Conservation (phyloP, 1,139 yeast genomes). For the Magnusiomyces sp. region DNA sequence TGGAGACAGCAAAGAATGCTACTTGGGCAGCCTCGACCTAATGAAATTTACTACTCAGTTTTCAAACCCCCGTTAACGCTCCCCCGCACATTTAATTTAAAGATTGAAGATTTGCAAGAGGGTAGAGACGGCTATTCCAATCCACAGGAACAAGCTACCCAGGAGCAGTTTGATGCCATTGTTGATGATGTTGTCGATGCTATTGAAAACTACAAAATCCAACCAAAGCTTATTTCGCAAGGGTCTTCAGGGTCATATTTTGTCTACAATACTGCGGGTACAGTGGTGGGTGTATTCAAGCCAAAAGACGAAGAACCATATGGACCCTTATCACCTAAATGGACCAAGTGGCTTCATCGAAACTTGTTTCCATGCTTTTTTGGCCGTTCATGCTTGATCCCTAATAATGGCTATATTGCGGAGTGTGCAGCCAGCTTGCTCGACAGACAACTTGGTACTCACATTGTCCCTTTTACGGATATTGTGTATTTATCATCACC, state of each 20-base stretch:
- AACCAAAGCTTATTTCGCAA: constrained; percentile 48
- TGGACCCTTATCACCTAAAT: constrained; percentile 69
- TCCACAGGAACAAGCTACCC: constrained; percentile 28
- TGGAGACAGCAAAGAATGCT: no score
- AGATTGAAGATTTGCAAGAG: constrained; percentile 17
- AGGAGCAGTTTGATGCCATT: constrained; percentile 32
- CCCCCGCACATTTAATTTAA: constrained; percentile 19
- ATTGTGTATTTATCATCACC: constrained; percentile 47
- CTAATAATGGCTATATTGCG: constrained; percentile 63
- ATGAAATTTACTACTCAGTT: constrained; percentile 44
- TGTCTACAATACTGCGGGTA: constrained; percentile 34
- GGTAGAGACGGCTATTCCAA: constrained; percentile 25
- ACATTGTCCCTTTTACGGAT: constrained; percentile 61
- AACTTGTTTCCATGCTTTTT: constrained; percentile 71
- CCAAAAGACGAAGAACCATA: constrained; percentile 80
- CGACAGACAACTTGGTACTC: constrained; percentile 50
- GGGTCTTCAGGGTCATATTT: constrained; percentile 74
- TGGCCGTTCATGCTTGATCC: constrained; percentile 65
- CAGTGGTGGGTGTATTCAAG: constrained; percentile 54
- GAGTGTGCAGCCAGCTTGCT: constrained; percentile 65
- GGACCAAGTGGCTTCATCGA: constrained; percentile 75
- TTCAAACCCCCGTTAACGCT: constrained; percentile 35
- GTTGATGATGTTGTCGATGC: constrained; percentile 39
- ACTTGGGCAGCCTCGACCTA: constrained; percentile 6
- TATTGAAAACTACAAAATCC: constrained; percentile 32